Evolutionary conservation across 139 green algal species (phyloP).

Genomic region (Picochlorum sp.): DNA sequence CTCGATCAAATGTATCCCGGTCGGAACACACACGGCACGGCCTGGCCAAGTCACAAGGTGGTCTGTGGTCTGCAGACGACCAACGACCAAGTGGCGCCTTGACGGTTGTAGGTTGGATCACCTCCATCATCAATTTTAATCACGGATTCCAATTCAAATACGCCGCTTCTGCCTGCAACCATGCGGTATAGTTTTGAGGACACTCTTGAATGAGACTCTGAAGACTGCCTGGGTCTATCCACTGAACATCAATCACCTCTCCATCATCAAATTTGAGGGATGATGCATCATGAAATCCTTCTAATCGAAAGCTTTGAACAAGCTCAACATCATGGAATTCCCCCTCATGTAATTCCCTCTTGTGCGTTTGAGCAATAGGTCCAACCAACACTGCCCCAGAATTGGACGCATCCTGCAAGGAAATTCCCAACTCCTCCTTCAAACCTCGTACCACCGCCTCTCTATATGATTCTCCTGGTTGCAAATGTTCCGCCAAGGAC

Average conservation of each 20-base stretch:
- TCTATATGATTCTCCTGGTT: slow-evolving; percentile 48
- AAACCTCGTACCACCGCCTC: slow-evolving; percentile 44
- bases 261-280: slow-evolving; percentile 3
- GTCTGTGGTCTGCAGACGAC: too few species aligned
- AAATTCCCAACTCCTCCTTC: slow-evolving; percentile 57
- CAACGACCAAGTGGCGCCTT: too few species aligned
- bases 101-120: too few species aligned
- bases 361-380: slow-evolving; percentile 37
- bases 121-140: background rate
- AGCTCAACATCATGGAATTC: slow-evolving; percentile 33
- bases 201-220: background rate
- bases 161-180: slow-evolving; percentile 1
- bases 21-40: too few species aligned
- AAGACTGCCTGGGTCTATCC: background rate
- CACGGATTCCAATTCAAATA: background rate
- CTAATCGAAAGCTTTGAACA: slow-evolving; percentile 25
- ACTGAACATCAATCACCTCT: slow-evolving; percentile 11
- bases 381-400: slow-evolving; percentile 15
- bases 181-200: slow-evolving; percentile 3
- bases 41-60: too few species aligned
- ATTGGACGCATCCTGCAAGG: background rate
- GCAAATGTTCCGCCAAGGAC: slow-evolving; percentile 56
- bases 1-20: too few species aligned
- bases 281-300: background rate
- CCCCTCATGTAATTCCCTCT: slow-evolving; percentile 24